These are phyloP conservation scores for Suillus subluteus DNA, from an alignment of 768 basidiomycete genomes.

Conservation along the genomic window DNA sequence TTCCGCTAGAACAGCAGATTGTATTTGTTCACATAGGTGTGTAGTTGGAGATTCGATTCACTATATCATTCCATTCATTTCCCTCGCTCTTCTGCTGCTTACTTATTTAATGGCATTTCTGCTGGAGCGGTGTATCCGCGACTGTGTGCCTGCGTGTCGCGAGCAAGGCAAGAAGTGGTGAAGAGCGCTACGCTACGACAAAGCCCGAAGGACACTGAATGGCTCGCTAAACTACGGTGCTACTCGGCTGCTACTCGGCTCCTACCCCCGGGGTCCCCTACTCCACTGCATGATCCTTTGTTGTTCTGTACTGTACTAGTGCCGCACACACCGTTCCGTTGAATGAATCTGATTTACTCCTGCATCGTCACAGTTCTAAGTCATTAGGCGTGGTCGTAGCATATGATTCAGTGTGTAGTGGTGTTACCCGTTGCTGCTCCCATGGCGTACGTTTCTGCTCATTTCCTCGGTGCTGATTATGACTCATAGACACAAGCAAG, in stretches of 20 bases:
- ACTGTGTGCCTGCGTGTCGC: too few relatives aligned
- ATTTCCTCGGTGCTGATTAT: background rate
- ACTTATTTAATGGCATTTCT: background rate
- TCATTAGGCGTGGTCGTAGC: background rate
- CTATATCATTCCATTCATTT: background rate
- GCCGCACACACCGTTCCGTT: background rate
- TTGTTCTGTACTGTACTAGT: background rate
- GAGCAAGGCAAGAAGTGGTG: too few relatives aligned
- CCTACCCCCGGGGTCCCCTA: too few relatives aligned
- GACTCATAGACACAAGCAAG: background rate
- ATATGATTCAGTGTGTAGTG: background rate
- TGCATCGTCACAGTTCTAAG: background rate
- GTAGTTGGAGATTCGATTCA: background rate
- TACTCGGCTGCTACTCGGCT: too few relatives aligned
- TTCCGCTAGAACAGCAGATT: background rate
- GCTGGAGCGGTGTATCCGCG: too few relatives aligned
- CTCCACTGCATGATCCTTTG: background rate
- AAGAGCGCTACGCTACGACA: too few relatives aligned
- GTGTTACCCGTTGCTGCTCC: background rate
- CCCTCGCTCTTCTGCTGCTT: background rate
- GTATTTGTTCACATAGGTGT: too few relatives aligned
- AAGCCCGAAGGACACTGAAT: too few relatives aligned
- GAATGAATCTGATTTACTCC: background rate
- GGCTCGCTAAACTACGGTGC: too few relatives aligned
- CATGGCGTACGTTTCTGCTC: background rate